Percentiles rank a stretch among this genome's conserved stretches.
These are phyloP conservation scores for Aphanocladium album DNA, from an alignment of 2,329 filamentous ascomycete species.

Conservation along the genomic window DNA sequence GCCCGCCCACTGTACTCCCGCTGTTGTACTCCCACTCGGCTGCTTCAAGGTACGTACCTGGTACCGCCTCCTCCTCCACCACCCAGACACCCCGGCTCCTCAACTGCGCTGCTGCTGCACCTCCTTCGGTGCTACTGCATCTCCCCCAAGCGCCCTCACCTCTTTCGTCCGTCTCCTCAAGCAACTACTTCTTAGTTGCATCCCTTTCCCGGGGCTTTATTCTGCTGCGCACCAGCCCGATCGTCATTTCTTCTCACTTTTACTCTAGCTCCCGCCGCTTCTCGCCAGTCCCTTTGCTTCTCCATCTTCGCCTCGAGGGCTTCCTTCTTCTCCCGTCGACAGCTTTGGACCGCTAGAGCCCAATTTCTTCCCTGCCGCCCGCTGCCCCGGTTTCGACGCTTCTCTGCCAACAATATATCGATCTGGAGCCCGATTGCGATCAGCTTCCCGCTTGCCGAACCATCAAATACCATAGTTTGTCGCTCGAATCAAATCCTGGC, in stretches of 20 bases:
- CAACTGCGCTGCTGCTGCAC: not conserved
- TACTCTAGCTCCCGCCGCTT: not conserved
- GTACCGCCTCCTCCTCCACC: not conserved
- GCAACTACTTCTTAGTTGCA: constrained; percentile 10
- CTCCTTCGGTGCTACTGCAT: not conserved
- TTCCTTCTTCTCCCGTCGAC: not conserved
- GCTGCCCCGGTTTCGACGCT: not conserved
- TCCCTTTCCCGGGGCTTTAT: not conserved
- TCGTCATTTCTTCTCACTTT: not conserved
- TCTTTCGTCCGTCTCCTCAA: not conserved
- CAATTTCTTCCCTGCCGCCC: not conserved
- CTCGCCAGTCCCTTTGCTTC: not conserved
- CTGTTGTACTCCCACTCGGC: no score
- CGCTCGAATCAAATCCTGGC: not conserved
- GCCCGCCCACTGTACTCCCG: no score
- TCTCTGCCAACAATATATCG: not conserved
- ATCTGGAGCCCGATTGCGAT: not conserved
- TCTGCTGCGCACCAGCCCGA: not conserved
- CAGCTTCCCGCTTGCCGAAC: not conserved
- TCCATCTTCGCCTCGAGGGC: not conserved
- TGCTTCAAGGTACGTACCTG: not conserved
- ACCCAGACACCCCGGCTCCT: not conserved
- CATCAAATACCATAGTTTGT: not conserved
- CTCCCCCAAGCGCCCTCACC: constrained; percentile 1
- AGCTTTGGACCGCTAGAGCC: not conserved